phyloP scores from a whole-genome alignment of 345 rosid genomes.

The Limnanthes douglasii region DNA sequence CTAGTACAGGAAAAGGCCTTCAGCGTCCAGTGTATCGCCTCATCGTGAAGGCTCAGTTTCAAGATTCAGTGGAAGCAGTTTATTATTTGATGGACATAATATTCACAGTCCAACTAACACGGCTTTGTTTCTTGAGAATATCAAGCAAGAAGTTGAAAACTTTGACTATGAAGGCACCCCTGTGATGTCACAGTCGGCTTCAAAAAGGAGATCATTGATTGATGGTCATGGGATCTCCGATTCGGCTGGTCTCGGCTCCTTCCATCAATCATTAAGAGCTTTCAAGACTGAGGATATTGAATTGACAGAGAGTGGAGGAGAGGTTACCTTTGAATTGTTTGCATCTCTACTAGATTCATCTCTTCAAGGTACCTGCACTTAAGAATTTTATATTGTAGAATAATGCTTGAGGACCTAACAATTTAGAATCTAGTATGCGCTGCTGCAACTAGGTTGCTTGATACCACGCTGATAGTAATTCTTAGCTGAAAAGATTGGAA shows the following conservation, averaged over 20 bases:
- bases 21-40: constrained; percentile 41
- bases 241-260: constrained; percentile 26
- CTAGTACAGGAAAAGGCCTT: constrained; percentile 64
- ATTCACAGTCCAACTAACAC: constrained; percentile 91
- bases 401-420: too few relatives aligned
- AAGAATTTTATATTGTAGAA: too few relatives aligned
- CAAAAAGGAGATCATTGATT: constrained; percentile 28
- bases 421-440: background rate
- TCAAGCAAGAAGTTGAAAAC: constrained; percentile 71
- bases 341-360: constrained; percentile 86
- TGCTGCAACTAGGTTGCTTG: constrained; percentile 1
- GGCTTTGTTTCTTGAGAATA: constrained; percentile 81
- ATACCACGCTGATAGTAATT: too few relatives aligned
- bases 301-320: constrained; percentile 49
- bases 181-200: constrained; percentile 23
- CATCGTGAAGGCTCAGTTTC: constrained; percentile 26
- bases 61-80: constrained; percentile 43
- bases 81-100: constrained; percentile 58
- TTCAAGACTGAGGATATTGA: constrained; percentile 79
- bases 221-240: constrained; percentile 27
- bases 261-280: constrained; percentile 47
- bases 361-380: constrained; percentile 96
- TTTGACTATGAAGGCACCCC: constrained; percentile 35
- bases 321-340: constrained; percentile 53
- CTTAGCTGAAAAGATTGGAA: too few relatives aligned